Percentiles rank a stretch among this genome's conserved stretches.
Evolutionary conservation across 768 basidiomycete genomes (phyloP).

Genomic region (Boletus reticuloceps): DNA sequence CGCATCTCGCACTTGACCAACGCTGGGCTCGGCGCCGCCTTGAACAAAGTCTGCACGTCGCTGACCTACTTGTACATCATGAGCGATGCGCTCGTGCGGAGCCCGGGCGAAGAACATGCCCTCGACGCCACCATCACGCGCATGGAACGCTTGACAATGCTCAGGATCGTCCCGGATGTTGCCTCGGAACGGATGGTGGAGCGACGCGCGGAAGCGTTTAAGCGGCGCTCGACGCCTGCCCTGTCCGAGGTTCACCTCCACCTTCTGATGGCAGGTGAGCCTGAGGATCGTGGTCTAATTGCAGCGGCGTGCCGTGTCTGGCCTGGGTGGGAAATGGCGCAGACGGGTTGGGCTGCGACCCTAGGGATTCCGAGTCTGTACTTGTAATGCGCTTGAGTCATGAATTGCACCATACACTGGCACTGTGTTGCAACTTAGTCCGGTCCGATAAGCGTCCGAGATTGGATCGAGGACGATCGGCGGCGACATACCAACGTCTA

Average conservation of each 20-base stretch:
- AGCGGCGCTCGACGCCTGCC: neutral
- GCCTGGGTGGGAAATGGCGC: conserved; percentile 4
- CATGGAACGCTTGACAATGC: conserved; percentile 1
- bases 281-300: neutral
- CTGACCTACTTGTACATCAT: neutral
- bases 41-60: neutral
- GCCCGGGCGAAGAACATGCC: neutral
- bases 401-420: too few relatives aligned
- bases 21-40: conserved; percentile 2
- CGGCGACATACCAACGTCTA: neutral
- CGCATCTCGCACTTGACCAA: neutral
- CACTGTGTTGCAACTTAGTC: neutral
- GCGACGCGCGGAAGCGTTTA: conserved; percentile 4
- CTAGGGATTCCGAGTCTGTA: too few relatives aligned
- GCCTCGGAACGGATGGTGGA: conserved; percentile 9
- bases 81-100: neutral
- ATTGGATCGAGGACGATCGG: neutral
- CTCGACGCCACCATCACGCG: conserved; percentile 3
- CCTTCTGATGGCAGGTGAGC: too few relatives aligned
- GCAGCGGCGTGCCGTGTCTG: neutral
- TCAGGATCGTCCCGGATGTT: neutral
- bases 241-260: neutral
- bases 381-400: too few relatives aligned
- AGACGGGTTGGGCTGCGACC: too few relatives aligned
- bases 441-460: neutral